Base-by-base conservation (phyloP, 176 grass and related monocot genomes). In the Paspalum notatum region DNA sequence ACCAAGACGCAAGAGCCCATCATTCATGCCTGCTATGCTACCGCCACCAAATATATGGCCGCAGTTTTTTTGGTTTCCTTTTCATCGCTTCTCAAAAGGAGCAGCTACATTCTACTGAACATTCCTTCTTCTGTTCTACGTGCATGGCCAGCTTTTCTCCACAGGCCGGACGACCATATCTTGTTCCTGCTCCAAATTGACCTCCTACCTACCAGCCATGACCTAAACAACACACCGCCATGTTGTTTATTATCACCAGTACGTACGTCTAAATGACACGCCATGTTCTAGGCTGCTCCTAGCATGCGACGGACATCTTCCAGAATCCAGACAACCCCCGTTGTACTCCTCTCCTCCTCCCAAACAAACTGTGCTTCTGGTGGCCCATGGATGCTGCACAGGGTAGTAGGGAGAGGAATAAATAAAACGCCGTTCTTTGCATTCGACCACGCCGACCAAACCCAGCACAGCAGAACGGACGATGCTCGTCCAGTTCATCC, bases 191-290 rank as follows among this genome's bases (percentile, higher is more conserved):
- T 39, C 73, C 79, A 40, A 78, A 87, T 78, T 72, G 80, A 87
- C 80, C 73, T 0, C 47, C 47, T 65, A 78, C 80, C 85, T 65
- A 83, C 80, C 85, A 77, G 18, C 85, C 47, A 39, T 78, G 66
- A 14, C 24, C n/a, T 2, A 2, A 41, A 18, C 25, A 46, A 44
- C 14, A 9, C 32, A 42, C 21, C 12, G 9, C 55, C 18, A 14
- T 12, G 53, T 68, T 75, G 60, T 14, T 74, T 66, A 32, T 25
- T 50, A 17, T 68, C 62, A 25, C 45, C 82, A 40, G 40, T 40
- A 17, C 52, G 4, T 49, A 25, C 11, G 79, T 10, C 21, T 17
- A 67, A 54, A 72, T 39, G 5, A 10, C 47, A 74, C 16, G 25
- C 13, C 80, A 82, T 45, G 48, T 66, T 73, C 40, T 59, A 70